Evolutionary conservation across 2,329 filamentous ascomycete genomes (phyloP), one percentile per base, ranked within the genome.

Genomic region (Botrytis fragariae): DNA sequence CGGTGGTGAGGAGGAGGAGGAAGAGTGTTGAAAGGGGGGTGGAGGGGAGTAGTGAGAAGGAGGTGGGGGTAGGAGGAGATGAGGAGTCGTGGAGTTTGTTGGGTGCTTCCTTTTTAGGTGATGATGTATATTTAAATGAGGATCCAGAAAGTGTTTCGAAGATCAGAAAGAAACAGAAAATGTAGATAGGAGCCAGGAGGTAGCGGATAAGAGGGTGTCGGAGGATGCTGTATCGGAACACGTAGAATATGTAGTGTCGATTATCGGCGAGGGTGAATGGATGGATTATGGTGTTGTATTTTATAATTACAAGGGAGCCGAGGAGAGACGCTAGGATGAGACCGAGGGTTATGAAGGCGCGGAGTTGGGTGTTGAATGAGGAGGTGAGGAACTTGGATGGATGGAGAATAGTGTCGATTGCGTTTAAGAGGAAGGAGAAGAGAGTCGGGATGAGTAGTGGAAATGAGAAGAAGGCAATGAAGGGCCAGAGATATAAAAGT

Each of bases 181-280:
- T 87, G 82, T 99, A 98, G 1, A 91, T 84, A 0, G 91, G 85
- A 0, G 91, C 87, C 1, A 92, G 90, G 0, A 87, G 82, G 78
- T 94, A 94, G 51, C 91, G 91, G 69, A 93, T 83, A 29, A 85
- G 82, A 1, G 86, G 84, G 60, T 93, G 88, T 9, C 86, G 87
- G 3, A 92, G 87, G 54, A 98, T 91, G 9, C 92, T 91, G 79
- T 94, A 90, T 1, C 94, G 91, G 85, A 99, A 99, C 74, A 97
- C 86, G 83, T 99, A 99, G 82, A 99, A 99, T 81, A 97, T 92
- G 84, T 97, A 99, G 82, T 99, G 96, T 3, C 96, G 87, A 82
- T 99, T 99, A 82, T 99, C 96, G 48, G 96, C 96, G 0, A 98
- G 87, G 0, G 95, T 97, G 81, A 98, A 99, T 0, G 96, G 95